A percentile compares a stretch with the other conserved stretches of the same genome.
Conservation (phyloP, 495 filamentous ascomycete genomes). For the Podospora sp. region DNA sequence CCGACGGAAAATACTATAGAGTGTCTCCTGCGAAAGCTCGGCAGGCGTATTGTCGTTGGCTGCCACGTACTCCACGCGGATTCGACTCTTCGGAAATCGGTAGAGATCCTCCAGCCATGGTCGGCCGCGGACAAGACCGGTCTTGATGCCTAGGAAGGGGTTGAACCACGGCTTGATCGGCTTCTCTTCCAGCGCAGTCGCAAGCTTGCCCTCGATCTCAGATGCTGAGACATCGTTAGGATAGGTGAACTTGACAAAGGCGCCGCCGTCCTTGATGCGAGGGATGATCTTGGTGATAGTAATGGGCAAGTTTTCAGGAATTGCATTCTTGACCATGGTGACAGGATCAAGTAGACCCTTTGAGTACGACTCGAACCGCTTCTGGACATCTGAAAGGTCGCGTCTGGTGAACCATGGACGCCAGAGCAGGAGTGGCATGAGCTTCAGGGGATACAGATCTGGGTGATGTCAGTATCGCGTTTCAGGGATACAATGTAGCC, state of each 20-base stretch:
- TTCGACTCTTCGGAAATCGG: slow-evolving; percentile 70
- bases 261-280: slow-evolving; percentile 86
- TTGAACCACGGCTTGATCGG: slow-evolving; percentile 87
- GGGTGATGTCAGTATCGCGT: slow-evolving; percentile 2
- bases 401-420: slow-evolving; percentile 58
- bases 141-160: slow-evolving; percentile 71
- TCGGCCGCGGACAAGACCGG: slow-evolving; percentile 72
- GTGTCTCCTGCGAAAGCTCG: slow-evolving; percentile 81
- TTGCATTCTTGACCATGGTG: slow-evolving; percentile 61
- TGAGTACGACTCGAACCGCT: slow-evolving; percentile 62
- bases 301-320: slow-evolving; percentile 61
- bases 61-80: slow-evolving; percentile 84
- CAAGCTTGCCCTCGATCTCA: slow-evolving; percentile 58
- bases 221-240: slow-evolving; percentile 51
- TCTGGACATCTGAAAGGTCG: slow-evolving; percentile 62
- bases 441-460: slow-evolving; percentile 84
- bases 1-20: slow-evolving; percentile 84
- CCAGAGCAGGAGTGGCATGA: slow-evolving; percentile 66
- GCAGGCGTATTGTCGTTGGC: slow-evolving; percentile 58
- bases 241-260: slow-evolving; percentile 85
- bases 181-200: slow-evolving; percentile 61
- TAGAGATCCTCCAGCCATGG: slow-evolving; percentile 96
- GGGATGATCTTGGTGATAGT: slow-evolving; percentile 78
- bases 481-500: background rate
- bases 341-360: slow-evolving; percentile 64